Evolutionary conservation across 768 basidiomycete genomes (phyloP).

Genomic region (Xerocomellus amylosporus): DNA sequence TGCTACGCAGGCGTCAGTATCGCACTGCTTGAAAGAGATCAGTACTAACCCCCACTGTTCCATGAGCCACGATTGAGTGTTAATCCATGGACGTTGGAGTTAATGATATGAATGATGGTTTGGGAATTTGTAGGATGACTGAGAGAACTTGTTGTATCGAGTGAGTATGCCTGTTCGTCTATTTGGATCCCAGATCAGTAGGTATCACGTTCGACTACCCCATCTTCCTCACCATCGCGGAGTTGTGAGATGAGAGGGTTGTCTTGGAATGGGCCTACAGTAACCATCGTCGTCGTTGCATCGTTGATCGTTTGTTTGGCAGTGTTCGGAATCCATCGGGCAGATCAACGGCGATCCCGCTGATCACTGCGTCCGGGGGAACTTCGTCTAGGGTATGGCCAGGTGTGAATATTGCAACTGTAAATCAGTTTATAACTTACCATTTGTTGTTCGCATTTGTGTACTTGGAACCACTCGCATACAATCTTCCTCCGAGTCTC

Average conservation of each 20-base stretch:
- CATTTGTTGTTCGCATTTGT: background rate
- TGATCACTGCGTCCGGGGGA: background rate
- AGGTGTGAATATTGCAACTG: background rate
- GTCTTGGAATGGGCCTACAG: background rate
- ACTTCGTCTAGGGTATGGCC: background rate
- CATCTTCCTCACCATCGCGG: background rate
- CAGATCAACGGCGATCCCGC: background rate
- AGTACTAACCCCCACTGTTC: background rate
- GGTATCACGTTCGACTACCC: background rate
- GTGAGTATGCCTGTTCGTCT: background rate
- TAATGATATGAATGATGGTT: background rate
- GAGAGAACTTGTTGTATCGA: background rate
- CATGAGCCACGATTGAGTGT: background rate
- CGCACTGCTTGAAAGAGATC: background rate
- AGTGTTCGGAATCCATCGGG: background rate
- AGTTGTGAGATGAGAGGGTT: background rate
- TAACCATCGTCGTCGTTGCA: background rate
- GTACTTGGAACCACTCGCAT: background rate
- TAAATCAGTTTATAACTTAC: background rate
- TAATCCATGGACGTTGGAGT: background rate
- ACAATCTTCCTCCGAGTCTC: background rate
- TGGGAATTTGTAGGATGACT: background rate
- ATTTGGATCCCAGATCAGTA: background rate
- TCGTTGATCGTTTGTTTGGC: background rate
- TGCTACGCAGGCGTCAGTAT: background rate